Conservation (phyloP, 208 protist species). For the Trypanosoma platydactyli region DNA sequence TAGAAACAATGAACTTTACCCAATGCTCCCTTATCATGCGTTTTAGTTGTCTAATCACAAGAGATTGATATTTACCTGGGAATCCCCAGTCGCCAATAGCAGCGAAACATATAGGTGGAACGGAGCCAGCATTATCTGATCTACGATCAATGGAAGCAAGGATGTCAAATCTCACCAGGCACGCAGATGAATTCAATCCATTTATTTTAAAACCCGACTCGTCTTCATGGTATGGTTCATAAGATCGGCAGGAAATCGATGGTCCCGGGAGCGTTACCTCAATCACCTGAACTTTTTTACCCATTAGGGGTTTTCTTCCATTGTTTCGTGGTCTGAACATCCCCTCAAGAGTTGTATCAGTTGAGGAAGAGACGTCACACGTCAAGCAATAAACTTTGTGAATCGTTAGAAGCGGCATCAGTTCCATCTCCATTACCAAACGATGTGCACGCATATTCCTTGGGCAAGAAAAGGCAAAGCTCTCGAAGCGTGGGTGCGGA, state of each 20-base stretch:
- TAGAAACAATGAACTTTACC: slow-evolving; percentile 29
- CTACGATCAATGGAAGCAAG: slow-evolving; percentile 1
- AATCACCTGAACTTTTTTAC: not conserved
- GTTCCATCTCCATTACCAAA: slow-evolving; percentile 8
- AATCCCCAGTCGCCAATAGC: slow-evolving; percentile 27
- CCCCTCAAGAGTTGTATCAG: too few relatives aligned
- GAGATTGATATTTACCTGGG: not conserved
- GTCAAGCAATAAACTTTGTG: slow-evolving; percentile 2
- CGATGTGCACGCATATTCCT: not conserved
- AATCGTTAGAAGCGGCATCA: slow-evolving; percentile 9
- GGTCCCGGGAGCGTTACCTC: slow-evolving; percentile 12
- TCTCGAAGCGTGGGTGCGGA: slow-evolving; percentile 18
- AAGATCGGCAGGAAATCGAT: not conserved
- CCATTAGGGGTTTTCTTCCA: too few relatives aligned
- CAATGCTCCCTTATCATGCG: slow-evolving; percentile 3
- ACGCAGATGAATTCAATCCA: not conserved
- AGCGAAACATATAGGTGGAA: slow-evolving; percentile 26
- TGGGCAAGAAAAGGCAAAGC: slow-evolving; percentile 13
- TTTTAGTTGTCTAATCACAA: slow-evolving; percentile 16
- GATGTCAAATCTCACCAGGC: slow-evolving; percentile 19
- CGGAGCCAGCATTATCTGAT: not conserved
- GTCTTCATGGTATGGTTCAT: slow-evolving; percentile 1
- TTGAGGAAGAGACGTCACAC: slow-evolving; percentile 2
- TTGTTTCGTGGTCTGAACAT: not conserved
- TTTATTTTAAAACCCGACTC: slow-evolving; percentile 10